Base-by-base conservation (phyloP, 805 yeast species). In the Debaryomyces prosopidis region DNA sequence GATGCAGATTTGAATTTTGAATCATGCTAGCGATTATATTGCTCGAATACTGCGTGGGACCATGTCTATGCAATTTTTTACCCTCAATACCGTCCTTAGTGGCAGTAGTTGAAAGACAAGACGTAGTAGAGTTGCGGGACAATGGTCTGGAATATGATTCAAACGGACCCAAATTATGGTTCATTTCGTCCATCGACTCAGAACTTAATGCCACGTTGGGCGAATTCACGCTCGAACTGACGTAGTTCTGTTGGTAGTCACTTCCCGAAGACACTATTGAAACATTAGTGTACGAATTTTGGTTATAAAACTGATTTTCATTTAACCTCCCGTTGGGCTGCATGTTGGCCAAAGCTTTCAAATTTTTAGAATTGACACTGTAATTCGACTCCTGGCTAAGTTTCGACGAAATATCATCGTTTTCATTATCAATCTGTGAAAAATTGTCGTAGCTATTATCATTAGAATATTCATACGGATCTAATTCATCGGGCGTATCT, bases 51-150 rank as follows among this genome's bases (percentile, higher is more conserved):
- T 63, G 58, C n/a, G 65, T 63, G 5, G 71, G 72, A 0, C 73
- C 72, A 20, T 58, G 59, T 39, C 83, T 65, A 53, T 74, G 80
- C 36, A 80, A 68, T 39, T 77, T 65, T 48, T 78, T 76, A 4
- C 90, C 90, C 57, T 84, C 88, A 3, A 84, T 62, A 0, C 90
- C 89, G 59, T 85, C 89, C 53, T 85, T 84, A 14, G 87, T 82
- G 17, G 89, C 89, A 4, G 85, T 82, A 33, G 84, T 82, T 0
- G 89, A 83, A n/a, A 84, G 59, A 28, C 87, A 84, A 1, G 88
- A 82, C 0, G 87, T 80, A 15, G 78, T 76, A 18, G 86, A 80
- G 38, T 77, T 76, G 40, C 88, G 71, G 0, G 88, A 82, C 16
- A 79, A 57, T 0, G 86, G 85, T 36, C 87, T 69, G 1, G 87